Conservation (phyloP, 1,284 basidiomycete species). For the Coniferiporia sulphurascens region DNA sequence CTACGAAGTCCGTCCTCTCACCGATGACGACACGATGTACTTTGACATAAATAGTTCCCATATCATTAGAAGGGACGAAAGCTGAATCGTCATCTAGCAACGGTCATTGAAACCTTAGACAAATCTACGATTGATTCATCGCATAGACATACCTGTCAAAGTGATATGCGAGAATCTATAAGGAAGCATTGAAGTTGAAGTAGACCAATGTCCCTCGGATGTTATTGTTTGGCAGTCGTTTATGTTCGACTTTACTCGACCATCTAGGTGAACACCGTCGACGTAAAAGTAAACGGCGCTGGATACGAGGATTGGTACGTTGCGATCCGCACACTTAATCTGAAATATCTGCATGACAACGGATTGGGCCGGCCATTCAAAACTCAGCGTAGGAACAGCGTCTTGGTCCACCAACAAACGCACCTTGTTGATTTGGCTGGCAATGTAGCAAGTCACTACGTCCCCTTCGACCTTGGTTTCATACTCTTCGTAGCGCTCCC, state of each 20-base stretch:
- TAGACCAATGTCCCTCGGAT: background rate
- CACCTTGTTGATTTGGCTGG: background rate
- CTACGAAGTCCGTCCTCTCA: too few species aligned
- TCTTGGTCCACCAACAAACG: background rate
- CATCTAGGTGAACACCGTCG: background rate
- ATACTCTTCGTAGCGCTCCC: constrained; percentile 1
- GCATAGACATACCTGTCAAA: background rate
- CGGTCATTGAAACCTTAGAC: background rate
- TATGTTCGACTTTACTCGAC: background rate
- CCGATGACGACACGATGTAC: background rate
- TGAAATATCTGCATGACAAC: background rate
- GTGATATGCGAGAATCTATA: background rate
- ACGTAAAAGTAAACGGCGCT: background rate
- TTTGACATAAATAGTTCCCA: background rate
- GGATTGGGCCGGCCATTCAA: too few species aligned
- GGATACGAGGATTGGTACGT: background rate
- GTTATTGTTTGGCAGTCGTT: too few species aligned
- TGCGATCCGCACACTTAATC: background rate
- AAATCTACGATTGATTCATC: background rate
- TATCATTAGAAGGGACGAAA: background rate
- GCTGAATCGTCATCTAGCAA: background rate
- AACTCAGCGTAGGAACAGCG: background rate
- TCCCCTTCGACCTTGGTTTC: background rate
- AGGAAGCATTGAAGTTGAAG: background rate
- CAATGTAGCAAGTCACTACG: background rate